Evolutionary conservation across 768 basidiomycete species (phyloP), one percentile per base, ranked within the genome.

Genomic region (Termitomyces heimii): DNA sequence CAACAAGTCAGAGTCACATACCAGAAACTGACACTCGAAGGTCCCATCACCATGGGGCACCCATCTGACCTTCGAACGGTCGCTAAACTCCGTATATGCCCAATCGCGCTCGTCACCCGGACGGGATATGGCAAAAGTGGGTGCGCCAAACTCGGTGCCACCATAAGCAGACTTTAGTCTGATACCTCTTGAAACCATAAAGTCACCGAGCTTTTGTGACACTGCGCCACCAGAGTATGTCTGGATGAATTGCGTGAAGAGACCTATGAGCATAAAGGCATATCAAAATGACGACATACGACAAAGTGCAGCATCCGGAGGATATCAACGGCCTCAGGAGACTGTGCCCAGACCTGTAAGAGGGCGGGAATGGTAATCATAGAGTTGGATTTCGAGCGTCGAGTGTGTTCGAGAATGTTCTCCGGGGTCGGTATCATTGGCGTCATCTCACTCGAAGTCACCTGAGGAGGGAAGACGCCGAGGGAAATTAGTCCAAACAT

Each of bases 1-100:
- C 14, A 50, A 13, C 5, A 49, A 31, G 42, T 50, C 35, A 9
- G 20, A 40, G 22, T 22, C n/a, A 54, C 66, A 12, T 47, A 78
- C 77, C 63, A 76, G 53, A 12, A 74, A 53, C 28, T 76, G 74
- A 29, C 68, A 71, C 48, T 77, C 77, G 34, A 64, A 76, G 0
- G 69, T 74, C 2, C 66, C 71, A 24, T 76, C 74, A 0, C 62
- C 72, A 43, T 74, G 73, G 0, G 68, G 54, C 0, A 63, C 64
- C 75, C 76, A 76, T n/a, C 71, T 55, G 3, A 72, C 53, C 1
- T 62, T 61, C 12, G 62, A 55, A 5, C 59, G 56, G 0, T 70
- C 64, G 2, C 62, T 56, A 32, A 73, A 70, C 26, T 66, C 63
- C 10, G 71, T 40, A 65, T 68, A 76, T 4, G 65, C 66, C 74